A percentile compares a stretch with the other conserved stretches of the same genome.
Conservation (phyloP, 495 filamentous ascomycete species). For the Saxophila tyrrhenica region DNA sequence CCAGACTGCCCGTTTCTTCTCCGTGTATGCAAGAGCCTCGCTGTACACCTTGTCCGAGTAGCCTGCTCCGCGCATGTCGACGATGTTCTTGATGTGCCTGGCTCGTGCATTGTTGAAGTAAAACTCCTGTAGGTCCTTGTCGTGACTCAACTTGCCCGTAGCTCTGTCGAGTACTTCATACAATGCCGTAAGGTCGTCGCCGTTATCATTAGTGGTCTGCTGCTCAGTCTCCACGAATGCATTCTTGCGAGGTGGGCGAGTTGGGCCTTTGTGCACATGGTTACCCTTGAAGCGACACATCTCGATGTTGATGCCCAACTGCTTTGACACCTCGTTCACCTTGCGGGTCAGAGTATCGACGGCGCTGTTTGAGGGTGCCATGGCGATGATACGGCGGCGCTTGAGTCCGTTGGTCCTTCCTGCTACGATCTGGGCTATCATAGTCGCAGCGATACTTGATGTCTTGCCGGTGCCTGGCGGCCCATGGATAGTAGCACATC, state of each 20-base stretch:
- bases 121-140: neutral
- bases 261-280: neutral
- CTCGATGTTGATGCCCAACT: neutral
- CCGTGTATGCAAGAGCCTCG: neutral
- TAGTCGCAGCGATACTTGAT: neutral
- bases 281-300: neutral
- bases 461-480: neutral
- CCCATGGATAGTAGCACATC: neutral
- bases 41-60: neutral
- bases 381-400: neutral
- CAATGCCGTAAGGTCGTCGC: no score
- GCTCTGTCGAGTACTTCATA: neutral
- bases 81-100: neutral
- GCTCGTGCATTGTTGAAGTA: neutral
- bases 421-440: neutral
- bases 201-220: no score
- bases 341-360: neutral
- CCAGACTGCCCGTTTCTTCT: neutral
- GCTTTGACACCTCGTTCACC: neutral
- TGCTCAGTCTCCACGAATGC: no score
- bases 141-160: neutral
- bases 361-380: neutral
- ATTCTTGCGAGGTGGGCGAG: neutral
- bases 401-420: neutral
- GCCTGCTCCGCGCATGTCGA: no score